These are phyloP conservation scores for Gautieria morchelliformis DNA, from an alignment of 768 basidiomycete genomes.

Conservation along the genomic window DNA sequence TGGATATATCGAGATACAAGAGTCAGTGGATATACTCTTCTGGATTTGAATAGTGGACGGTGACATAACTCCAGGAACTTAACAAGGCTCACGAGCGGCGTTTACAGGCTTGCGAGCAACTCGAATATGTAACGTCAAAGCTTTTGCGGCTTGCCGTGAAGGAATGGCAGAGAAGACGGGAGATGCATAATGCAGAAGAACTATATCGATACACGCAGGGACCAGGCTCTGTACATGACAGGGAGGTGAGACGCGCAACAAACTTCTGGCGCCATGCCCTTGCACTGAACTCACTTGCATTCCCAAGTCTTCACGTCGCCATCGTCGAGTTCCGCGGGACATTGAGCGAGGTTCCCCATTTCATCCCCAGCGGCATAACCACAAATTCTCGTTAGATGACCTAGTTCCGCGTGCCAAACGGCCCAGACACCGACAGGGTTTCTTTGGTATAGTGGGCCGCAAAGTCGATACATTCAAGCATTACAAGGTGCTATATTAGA, in stretches of 20 bases:
- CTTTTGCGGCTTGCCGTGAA: conserved; percentile 27
- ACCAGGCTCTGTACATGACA: no score
- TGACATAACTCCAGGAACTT: conserved; percentile 15
- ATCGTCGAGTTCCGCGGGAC: neutral
- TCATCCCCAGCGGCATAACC: neutral
- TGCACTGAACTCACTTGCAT: no score
- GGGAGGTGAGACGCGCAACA: no score
- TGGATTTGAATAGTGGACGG: neutral
- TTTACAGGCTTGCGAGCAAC: conserved; percentile 37
- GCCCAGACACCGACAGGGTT: conserved; percentile 43
- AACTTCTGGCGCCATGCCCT: no score
- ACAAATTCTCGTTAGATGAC: conserved; percentile 33
- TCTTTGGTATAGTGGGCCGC: conserved; percentile 40
- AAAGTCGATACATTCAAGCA: conserved; percentile 63
- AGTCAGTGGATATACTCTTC: conserved; percentile 5
- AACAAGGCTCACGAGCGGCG: conserved; percentile 35
- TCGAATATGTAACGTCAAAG: conserved; percentile 48
- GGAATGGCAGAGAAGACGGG: neutral
- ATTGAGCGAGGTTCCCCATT: neutral
- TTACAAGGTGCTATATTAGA: conserved; percentile 34
- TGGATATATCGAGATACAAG: conserved; percentile 56
- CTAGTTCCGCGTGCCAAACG: conserved; percentile 41
- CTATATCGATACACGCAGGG: no score
- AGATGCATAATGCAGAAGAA: conserved; percentile 8
- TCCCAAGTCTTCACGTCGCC: no score